Conservation (phyloP, 257 asterid genomes). For the Plantago major region DNA sequence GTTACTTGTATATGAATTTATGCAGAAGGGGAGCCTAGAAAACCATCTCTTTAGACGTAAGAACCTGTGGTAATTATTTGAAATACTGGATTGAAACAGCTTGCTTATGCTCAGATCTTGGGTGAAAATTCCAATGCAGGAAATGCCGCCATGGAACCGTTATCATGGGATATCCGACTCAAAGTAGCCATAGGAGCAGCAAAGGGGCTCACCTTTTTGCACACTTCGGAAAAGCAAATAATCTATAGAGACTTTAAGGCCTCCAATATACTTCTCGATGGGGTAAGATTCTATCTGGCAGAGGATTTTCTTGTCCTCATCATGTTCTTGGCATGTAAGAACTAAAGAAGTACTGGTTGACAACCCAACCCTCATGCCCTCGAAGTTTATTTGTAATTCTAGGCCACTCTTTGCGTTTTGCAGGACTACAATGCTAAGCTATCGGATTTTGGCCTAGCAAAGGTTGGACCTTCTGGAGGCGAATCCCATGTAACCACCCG, state of each 20-base stretch:
- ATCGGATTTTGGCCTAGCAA: slow-evolving; percentile 55
- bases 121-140: slow-evolving; percentile 28
- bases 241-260: slow-evolving; percentile 60
- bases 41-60: slow-evolving; percentile 58
- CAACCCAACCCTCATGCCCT: not conserved
- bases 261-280: slow-evolving; percentile 59
- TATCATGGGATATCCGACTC: slow-evolving; percentile 52
- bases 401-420: slow-evolving; percentile 14
- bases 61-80: slow-evolving; percentile 12
- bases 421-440: slow-evolving; percentile 51
- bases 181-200: slow-evolving; percentile 59
- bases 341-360: not conserved
- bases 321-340: not conserved
- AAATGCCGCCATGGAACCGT: slow-evolving; percentile 26
- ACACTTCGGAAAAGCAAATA: slow-evolving; percentile 38
- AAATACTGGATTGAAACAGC: not conserved
- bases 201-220: slow-evolving; percentile 46
- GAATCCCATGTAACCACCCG: slow-evolving; percentile 57
- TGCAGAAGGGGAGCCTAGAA: slow-evolving; percentile 61
- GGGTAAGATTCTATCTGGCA: slow-evolving; percentile 30
- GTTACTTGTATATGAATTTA: slow-evolving; percentile 50
- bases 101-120: slow-evolving; percentile 12
- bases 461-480: slow-evolving; percentile 50
- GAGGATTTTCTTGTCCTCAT: slow-evolving; percentile 3
- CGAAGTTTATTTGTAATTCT: not conserved